A percentile compares a stretch with the other conserved stretches of the same genome.
Conservation (phyloP, 192 early-diverging fungal species). For the Coemansia sp. region DNA sequence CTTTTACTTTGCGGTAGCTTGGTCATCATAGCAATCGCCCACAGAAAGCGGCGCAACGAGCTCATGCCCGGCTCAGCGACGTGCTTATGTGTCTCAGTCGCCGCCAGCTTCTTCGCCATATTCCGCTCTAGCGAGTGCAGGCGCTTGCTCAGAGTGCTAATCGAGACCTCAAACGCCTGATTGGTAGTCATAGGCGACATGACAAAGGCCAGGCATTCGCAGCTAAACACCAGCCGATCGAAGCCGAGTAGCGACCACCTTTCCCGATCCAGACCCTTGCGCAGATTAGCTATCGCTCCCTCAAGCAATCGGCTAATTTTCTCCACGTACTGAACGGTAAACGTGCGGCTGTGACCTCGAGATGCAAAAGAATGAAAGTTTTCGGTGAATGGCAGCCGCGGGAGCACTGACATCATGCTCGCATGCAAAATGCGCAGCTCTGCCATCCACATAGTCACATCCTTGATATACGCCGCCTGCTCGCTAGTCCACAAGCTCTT, state of each 20-base stretch:
- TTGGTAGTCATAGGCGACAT: neutral
- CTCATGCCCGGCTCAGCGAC: neutral
- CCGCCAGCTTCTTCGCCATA: neutral
- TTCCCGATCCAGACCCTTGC: neutral
- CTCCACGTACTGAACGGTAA: neutral
- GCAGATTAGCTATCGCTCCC: neutral
- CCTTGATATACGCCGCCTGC: slow-evolving; percentile 2
- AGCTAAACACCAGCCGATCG: slow-evolving; percentile 14
- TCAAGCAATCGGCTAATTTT: neutral
- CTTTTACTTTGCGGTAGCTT: neutral
- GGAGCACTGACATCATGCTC: slow-evolving; percentile 19
- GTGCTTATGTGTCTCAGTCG: neutral
- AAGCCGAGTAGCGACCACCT: neutral
- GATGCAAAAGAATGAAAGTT: slow-evolving; percentile 37
- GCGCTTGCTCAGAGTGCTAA: slow-evolving; percentile 7
- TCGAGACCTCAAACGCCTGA: neutral
- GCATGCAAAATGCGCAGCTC: slow-evolving; percentile 20
- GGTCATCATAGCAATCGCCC: slow-evolving; percentile 16
- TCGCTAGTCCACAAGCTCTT: slow-evolving; percentile 2
- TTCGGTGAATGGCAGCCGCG: slow-evolving; percentile 37
- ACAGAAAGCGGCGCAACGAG: slow-evolving; percentile 31
- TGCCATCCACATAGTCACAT: neutral
- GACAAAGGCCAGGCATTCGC: slow-evolving; percentile 21
- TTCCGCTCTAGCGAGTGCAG: slow-evolving; percentile 16
- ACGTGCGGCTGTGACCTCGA: slow-evolving; percentile 12